These are phyloP conservation scores for Umbelopsis isabellina DNA, from an alignment of 192 early-diverging fungal species.

Conservation along the genomic window DNA sequence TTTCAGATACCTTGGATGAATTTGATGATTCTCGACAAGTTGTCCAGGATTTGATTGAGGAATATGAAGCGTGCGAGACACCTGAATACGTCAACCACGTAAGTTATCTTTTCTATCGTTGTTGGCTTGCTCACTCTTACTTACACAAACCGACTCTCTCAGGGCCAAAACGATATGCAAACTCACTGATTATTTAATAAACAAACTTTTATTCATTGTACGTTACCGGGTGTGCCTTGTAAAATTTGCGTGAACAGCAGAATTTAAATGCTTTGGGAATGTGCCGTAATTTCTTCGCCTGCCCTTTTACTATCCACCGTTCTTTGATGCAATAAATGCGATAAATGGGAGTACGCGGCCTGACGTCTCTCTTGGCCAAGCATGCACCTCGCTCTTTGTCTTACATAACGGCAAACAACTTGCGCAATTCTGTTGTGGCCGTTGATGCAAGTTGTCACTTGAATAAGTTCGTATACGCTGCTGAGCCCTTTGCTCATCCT, in stretches of 20 bases:
- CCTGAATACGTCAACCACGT: slow-evolving; percentile 81
- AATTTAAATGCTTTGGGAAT: too few species aligned
- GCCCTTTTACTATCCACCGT: too few species aligned
- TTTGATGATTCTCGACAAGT: slow-evolving; percentile 91
- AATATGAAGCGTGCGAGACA: slow-evolving; percentile 94
- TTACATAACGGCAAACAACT: slow-evolving; percentile 4
- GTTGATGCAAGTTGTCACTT: slow-evolving; percentile 42
- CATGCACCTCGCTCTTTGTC: slow-evolving; percentile 34
- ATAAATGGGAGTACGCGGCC: slow-evolving; percentile 34
- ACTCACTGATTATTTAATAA: slow-evolving; percentile 1
- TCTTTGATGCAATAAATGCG: too few species aligned
- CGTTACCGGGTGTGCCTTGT: too few species aligned
- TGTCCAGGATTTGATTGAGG: slow-evolving; percentile 89
- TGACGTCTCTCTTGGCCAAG: slow-evolving; percentile 33
- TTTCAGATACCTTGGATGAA: slow-evolving; percentile 84
- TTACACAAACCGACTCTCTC: not conserved
- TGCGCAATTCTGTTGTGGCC: slow-evolving; percentile 22
- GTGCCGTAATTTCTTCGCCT: too few species aligned
- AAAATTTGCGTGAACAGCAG: too few species aligned
- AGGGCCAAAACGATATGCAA: slow-evolving; percentile 19
- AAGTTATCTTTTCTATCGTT: slow-evolving; percentile 17
- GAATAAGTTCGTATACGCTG: slow-evolving; percentile 42
- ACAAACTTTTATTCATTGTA: too few species aligned
- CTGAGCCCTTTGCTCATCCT: slow-evolving; percentile 43
- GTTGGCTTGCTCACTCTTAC: too few species aligned